phyloP scores from a whole-genome alignment of 2,329 filamentous ascomycete species.

The Fusarium sp. region DNA sequence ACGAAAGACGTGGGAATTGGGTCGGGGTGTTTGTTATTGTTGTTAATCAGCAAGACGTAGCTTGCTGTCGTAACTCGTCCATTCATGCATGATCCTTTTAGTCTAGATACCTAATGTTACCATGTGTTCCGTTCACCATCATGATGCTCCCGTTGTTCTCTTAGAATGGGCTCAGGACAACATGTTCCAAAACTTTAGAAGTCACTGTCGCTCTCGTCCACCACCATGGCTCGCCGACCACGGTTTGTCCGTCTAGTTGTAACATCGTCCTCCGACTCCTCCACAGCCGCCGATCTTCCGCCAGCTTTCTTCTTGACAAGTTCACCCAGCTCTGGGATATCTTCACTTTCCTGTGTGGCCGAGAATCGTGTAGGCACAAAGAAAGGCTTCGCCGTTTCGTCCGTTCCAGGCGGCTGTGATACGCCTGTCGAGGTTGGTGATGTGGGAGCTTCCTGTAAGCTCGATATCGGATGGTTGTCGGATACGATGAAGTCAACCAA shows the following conservation, averaged over 20 bases:
- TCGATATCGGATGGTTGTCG: conserved; percentile 54
- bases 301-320: conserved; percentile 33
- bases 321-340: conserved; percentile 48
- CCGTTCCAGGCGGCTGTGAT: conserved; percentile 34
- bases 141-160: conserved; percentile 1
- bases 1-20: background rate
- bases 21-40: background rate
- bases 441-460: conserved; percentile 47
- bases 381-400: conserved; percentile 44
- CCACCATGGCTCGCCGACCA: conserved; percentile 41
- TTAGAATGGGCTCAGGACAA: conserved; percentile 5
- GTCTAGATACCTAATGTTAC: conserved; percentile 34
- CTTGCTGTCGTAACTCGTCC: conserved; percentile 18
- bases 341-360: conserved; percentile 54
- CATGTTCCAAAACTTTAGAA: conserved; percentile 20
- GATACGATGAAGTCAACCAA: conserved; percentile 65
- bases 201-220: conserved; percentile 47
- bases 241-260: conserved; percentile 35
- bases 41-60: background rate
- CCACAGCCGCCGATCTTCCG: background rate
- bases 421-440: conserved; percentile 36
- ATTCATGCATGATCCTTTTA: conserved; percentile 22
- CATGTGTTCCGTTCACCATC: conserved; percentile 16
- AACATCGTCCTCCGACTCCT: conserved; percentile 34
- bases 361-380: conserved; percentile 52